Base-by-base conservation (phyloP, 441 rosid species). In the Hypseocharis bilobata region DNA sequence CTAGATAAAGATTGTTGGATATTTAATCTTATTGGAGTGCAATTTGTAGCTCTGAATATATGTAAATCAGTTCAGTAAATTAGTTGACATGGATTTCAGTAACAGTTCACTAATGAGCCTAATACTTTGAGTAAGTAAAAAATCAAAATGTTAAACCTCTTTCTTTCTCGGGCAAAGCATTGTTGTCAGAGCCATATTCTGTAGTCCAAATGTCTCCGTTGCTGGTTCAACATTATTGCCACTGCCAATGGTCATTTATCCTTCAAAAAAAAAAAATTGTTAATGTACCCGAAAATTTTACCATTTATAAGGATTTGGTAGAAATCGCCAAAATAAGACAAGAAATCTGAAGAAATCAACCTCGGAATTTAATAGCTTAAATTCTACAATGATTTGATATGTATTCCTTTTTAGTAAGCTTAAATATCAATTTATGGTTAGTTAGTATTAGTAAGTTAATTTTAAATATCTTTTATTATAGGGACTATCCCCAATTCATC, bases 401-500 rank as follows among this genome's bases (percentile, higher is more conserved):
- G 22, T n/a, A 45, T 16, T 45, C 1, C 16, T 45, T 45, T 17
- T 22, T 45, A 45, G 52, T 45, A 45, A 45, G 52, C 52, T 16
- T n/a, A 45, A 45, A 17, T 6, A 45, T 45, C 20, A 44, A n/a
- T 45, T 16, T 28, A 67, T 36, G 60, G 67, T 59, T 63, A 30
- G 67, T 59, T 63, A 30, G 52, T 45, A 51, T 22, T 19, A 51
- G 26, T 23, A 51, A 51, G 80, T 78, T 75, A 71, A 74, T 78
- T 83, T 70, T 66, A 77, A 77, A 83, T 76, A 80, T 82, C 75
- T 85, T 84, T 82, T 82, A 71, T 88, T 83, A 82, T 90, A 90
- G 97, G 98, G 82, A 85, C 75, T 72, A 80, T 80, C 84, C 91
- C 90, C 87, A 87, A 85, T 77, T 83, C 92, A 84, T 87, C 89